Base-by-base conservation (phyloP, 2,329 filamentous ascomycete genomes). In the Endothia cerciana region DNA sequence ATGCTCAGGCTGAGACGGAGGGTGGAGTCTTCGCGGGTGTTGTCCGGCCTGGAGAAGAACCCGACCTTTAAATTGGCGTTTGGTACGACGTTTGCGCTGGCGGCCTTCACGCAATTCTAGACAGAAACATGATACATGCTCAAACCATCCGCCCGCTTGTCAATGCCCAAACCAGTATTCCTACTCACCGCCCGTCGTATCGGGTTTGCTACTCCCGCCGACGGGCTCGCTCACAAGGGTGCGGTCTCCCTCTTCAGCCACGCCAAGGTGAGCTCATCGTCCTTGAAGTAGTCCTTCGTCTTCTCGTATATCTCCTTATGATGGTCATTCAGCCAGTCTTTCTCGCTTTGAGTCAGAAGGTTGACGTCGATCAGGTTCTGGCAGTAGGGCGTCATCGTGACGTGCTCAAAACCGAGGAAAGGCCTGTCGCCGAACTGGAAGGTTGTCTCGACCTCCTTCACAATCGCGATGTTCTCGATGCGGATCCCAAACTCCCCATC, bases 321-420 rank as follows among this genome's bases (percentile, higher is more conserved):
- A 76, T 97, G 97, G 51, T 88, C 84, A 73, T 98, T 97, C 71
- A 99, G 80, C 92, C 94, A 99, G 68, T 85, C 79, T 80, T 90
- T 91, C 81, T 99, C 95, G 15, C 81, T 83, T 4, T 83, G 81
- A 0, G 89, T 93, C 71, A 99, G 79, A 41, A 97, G 81, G 61
- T 76, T 82, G 63, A 85, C 81, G 72, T 98, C 91, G 69, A 97
- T 93, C 70, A 99, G 81, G 68, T 93, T 97, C 68, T 89, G 87
- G 79, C 94, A 97, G 79, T 97, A 93, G 0, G 95, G 95, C 22
- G 94, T 93, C 93, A 99, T 93, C 0, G 95, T 99, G 70, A 98
- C 93, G 77, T 97, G 92, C 81, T 99, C 94, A 72, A 99, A 99
- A 3, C 94, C 93, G 43, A 98, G 82, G 79, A 92, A 99, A 2